phyloP scores from a whole-genome alignment of 2,329 filamentous ascomycete genomes.

The Gnomoniopsis smithogilvyi region DNA sequence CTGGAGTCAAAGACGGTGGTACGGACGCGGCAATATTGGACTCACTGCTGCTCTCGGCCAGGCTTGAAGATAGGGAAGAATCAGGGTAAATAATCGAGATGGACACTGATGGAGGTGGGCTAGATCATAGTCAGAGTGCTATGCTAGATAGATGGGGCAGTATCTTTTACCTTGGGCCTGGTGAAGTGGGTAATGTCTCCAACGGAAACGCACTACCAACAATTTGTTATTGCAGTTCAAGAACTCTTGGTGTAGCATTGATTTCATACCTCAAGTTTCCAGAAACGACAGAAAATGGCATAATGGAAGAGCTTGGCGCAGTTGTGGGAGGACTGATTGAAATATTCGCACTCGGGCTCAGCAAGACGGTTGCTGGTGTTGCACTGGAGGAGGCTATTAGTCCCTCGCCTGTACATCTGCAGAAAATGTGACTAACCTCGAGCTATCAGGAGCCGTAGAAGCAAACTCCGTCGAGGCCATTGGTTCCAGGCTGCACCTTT shows the following conservation, averaged over 20 bases:
- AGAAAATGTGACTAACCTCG: constrained; percentile 1
- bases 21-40: neutral
- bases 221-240: neutral
- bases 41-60: neutral
- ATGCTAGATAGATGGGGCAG: neutral
- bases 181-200: neutral
- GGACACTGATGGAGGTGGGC: neutral
- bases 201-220: neutral
- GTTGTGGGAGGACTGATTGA: neutral
- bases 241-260: neutral
- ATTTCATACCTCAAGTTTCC: constrained; percentile 7
- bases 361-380: neutral
- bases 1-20: neutral
- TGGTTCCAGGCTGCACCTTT: constrained; percentile 16
- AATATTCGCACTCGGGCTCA: neutral
- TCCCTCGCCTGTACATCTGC: neutral
- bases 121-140: neutral
- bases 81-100: neutral
- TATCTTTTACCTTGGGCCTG: neutral
- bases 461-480: constrained; percentile 6
- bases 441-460: neutral
- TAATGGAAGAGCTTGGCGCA: neutral
- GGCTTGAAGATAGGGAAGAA: neutral
- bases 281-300: neutral
- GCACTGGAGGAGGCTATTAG: neutral